These are phyloP conservation scores for Dovyalis caffra DNA, from an alignment of 345 rosid species.

Conservation along the genomic window DNA sequence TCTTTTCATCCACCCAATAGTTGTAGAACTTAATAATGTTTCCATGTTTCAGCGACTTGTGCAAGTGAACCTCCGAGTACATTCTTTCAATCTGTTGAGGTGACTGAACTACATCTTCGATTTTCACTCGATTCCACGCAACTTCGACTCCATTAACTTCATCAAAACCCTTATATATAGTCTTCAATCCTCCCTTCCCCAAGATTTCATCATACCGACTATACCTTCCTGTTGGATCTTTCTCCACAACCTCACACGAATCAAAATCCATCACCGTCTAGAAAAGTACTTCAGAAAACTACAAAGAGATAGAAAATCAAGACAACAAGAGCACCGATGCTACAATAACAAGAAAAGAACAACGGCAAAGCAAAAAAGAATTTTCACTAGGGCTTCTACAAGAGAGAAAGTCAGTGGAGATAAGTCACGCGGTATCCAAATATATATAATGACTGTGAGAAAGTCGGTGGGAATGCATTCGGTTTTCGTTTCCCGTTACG, in stretches of 20 bases:
- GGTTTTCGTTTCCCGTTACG: no score
- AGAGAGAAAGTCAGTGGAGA: no score
- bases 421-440: no score
- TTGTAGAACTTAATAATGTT: conserved; percentile 70
- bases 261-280: conserved; percentile 37
- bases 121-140: conserved; percentile 81
- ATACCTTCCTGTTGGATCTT: conserved; percentile 76
- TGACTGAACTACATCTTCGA: conserved; percentile 74
- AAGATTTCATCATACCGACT: conserved; percentile 77
- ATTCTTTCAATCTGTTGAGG: conserved; percentile 72
- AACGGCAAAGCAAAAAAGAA: no score
- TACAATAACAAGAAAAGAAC: no score
- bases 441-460: no score
- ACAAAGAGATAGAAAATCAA: no score
- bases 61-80: conserved; percentile 78
- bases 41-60: conserved; percentile 71
- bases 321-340: no score
- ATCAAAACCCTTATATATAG: conserved; percentile 92
- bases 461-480: no score
- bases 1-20: conserved; percentile 89
- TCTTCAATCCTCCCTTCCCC: conserved; percentile 96
- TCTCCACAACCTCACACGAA: conserved; percentile 42
- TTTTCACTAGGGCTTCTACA: no score
- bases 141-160: conserved; percentile 82
- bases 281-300: no score